A percentile compares a stretch with the other conserved stretches of the same genome.
Evolutionary conservation across 768 basidiomycete genomes (phyloP).

Genomic region (Rhizopogon sp.): DNA sequence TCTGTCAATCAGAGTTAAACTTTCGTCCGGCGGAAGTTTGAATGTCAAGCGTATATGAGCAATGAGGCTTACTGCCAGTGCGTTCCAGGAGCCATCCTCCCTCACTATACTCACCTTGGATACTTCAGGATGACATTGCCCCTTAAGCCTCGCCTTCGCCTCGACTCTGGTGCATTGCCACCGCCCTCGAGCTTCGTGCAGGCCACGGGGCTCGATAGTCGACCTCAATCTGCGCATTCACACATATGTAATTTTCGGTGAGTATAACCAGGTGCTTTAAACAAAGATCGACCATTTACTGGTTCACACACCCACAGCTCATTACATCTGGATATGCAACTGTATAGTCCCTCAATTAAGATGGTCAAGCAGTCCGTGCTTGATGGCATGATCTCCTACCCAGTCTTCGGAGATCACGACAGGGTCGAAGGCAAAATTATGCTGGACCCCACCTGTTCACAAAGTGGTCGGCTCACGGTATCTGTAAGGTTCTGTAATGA

Average conservation of each 20-base stretch:
- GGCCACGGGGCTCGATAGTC: constrained; percentile 15
- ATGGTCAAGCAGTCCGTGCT: constrained; percentile 28
- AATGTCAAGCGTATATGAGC: constrained; percentile 15
- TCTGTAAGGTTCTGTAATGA: constrained; percentile 33
- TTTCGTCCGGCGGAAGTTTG: constrained; percentile 17
- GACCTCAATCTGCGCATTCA: constrained; percentile 24
- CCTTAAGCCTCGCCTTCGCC: constrained; percentile 13
- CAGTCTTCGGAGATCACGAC: constrained; percentile 61
- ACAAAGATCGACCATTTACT: constrained; percentile 4
- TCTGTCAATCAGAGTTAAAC: constrained; percentile 15
- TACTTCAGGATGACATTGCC: constrained; percentile 12
- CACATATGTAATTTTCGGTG: constrained; percentile 50
- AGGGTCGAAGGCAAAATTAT: constrained; percentile 55
- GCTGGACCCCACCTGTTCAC: constrained; percentile 47
- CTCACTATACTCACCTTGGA: neutral
- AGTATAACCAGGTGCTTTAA: constrained; percentile 7
- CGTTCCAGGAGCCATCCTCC: neutral
- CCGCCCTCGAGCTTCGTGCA: constrained; percentile 32
- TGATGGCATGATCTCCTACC: constrained; percentile 21
- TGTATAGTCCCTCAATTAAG: constrained; percentile 60
- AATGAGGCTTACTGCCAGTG: too few species aligned
- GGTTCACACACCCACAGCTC: constrained; percentile 30
- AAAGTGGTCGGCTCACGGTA: constrained; percentile 52
- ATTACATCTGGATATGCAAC: constrained; percentile 51
- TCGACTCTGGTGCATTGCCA: constrained; percentile 7